phyloP scores from a whole-genome alignment of 2,329 filamentous ascomycete genomes.

The Pseudogymnoascus sp. region DNA sequence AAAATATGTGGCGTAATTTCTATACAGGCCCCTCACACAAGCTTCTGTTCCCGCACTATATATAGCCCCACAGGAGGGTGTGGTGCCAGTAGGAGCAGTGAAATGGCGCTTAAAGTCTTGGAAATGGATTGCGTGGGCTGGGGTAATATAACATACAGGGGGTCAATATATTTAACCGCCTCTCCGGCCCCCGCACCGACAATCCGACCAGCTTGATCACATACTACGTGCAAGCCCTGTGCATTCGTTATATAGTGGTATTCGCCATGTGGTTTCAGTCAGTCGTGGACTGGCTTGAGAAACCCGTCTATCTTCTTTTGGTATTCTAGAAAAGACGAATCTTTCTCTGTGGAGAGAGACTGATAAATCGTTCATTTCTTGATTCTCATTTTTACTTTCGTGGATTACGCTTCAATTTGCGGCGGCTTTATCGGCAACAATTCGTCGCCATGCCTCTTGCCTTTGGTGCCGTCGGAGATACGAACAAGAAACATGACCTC shows the following conservation, averaged over 20 bases:
- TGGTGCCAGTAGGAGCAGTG: neutral
- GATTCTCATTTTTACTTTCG: neutral
- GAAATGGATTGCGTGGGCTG: neutral
- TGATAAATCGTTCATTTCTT: neutral
- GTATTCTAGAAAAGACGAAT: neutral
- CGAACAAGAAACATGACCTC: constrained; percentile 26
- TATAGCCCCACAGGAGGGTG: neutral
- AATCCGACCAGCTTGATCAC: neutral
- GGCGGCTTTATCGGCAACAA: neutral
- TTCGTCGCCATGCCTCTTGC: neutral
- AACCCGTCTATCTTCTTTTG: neutral
- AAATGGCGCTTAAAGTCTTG: neutral
- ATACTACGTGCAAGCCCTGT: neutral
- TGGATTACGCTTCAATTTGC: neutral
- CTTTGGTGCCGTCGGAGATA: neutral
- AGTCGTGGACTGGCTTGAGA: neutral
- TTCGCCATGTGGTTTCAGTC: neutral
- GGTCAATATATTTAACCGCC: neutral
- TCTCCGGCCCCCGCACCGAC: neutral
- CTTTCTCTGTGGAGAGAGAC: neutral
- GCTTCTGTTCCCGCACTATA: neutral
- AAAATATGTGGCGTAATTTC: neutral
- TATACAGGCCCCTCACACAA: neutral
- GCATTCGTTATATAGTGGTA: neutral
- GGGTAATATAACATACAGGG: neutral